phyloP scores from a whole-genome alignment of 2,329 filamentous ascomycete genomes.

The Macrophomina tecta region DNA sequence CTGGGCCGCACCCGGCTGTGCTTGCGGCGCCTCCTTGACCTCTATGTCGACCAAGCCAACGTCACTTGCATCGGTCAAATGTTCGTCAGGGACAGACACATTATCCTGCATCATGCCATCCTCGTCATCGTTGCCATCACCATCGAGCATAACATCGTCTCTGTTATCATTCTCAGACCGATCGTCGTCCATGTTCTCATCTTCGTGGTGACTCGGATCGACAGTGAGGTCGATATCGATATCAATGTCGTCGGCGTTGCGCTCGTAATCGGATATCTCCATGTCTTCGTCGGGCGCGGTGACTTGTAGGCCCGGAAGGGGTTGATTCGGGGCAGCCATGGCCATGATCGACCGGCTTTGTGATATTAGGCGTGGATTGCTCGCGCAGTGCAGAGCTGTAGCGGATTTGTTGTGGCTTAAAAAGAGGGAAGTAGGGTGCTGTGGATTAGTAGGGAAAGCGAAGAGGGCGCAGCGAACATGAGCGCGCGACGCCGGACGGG shows the following conservation, averaged over 20 bases:
- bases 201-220: conserved; percentile 37
- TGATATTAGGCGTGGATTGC: not conserved
- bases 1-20: not conserved
- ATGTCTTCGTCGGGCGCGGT: conserved; percentile 57
- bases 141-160: conserved; percentile 47
- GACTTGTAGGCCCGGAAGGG: conserved; percentile 36
- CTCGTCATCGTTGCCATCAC: conserved; percentile 34
- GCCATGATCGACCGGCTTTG: conserved; percentile 23
- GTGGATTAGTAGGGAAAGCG: conserved; percentile 25
- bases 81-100: conserved; percentile 29
- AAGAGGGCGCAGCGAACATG: conserved; percentile 18
- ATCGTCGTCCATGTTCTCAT: conserved; percentile 64
- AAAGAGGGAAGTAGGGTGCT: conserved; percentile 16
- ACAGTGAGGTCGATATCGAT: conserved; percentile 63
- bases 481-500: conserved; percentile 1
- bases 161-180: conserved; percentile 36
- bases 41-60: conserved; percentile 28
- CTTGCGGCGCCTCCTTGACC: conserved; percentile 18
- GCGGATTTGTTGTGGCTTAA: conserved; percentile 2
- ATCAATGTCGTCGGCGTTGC: conserved; percentile 59
- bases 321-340: conserved; percentile 26
- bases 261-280: conserved; percentile 59
- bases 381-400: not conserved
- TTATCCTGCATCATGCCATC: conserved; percentile 29
- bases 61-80: conserved; percentile 31